Base-by-base conservation (phyloP, 2,329 filamentous ascomycete genomes). In the Fusarium annulatum region DNA sequence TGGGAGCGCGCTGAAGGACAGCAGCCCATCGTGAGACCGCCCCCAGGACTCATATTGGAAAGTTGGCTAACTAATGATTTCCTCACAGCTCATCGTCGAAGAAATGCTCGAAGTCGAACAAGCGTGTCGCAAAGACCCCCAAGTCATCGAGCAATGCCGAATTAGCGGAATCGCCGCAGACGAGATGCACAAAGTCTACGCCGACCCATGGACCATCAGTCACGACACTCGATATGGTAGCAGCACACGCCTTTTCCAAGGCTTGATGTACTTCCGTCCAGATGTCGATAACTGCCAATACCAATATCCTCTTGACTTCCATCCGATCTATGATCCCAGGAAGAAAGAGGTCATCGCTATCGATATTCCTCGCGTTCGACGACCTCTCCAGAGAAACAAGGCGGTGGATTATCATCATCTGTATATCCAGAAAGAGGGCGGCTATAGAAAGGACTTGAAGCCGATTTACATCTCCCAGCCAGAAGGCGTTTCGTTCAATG, bases 121-220 rank as follows among this genome's bases (percentile, higher is more conserved):
- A 64, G 84, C 95, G 42, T 90, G 91, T 66, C 90, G 95, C 73
- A 91, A 90, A 76, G 94, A 97, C 79, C 90, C 93, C 15, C 93
- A 92, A 77, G 94, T 97, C 67, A 96, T 97, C 75, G 94, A 97
- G 82, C 95, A 97, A 82, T 98, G 95, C 79, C 89, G 88, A 11
- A 88, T 97, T 66, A 89, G 94, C 71, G 95, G 95, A 3, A 94
- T 98, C 70, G 89, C 94, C 16, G 87, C 87, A 64, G 88, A 93
- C 74, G 93, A 97, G 69, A 97, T 98, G 95, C 86, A 96, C 86
- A 97, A 97, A 84, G 94, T 98, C 51, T 97, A 97, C 85, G 97
- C 95, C 82, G 95, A 98, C 81, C 94, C 94, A 16, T 98, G 95
- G 95, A 97, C 95, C 2, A 97, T 98, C 82, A 95, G 95, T 51